Conservation (phyloP, 2,329 filamentous ascomycete species). For the Claviceps sp. region DNA sequence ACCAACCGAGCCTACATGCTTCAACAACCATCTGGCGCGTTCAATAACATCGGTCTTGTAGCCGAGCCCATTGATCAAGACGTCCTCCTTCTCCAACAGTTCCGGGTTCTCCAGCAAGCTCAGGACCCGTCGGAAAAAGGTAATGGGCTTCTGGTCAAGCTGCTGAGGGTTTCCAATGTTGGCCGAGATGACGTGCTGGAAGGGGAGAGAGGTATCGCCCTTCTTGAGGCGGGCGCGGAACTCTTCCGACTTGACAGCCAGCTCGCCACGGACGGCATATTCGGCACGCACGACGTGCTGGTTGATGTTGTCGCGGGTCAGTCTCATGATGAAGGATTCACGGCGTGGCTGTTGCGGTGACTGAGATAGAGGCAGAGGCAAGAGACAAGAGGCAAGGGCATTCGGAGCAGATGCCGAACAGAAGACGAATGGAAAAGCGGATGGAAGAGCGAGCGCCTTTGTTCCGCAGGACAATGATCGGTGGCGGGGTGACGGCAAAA, state of each 20-base stretch:
- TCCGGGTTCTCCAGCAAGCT: slow-evolving; percentile 83
- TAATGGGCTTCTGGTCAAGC: slow-evolving; percentile 97
- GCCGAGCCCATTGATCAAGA: slow-evolving; percentile 60
- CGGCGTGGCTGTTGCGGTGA: slow-evolving; percentile 8
- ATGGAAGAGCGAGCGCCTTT: not conserved
- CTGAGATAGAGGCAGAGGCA: slow-evolving; percentile 7
- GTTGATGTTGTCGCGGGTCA: slow-evolving; percentile 85
- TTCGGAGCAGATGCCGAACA: not conserved
- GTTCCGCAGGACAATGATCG: not conserved
- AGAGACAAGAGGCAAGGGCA: not conserved
- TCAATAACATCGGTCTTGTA: slow-evolving; percentile 86
- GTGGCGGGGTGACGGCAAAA: slow-evolving; percentile 3
- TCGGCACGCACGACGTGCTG: slow-evolving; percentile 73
- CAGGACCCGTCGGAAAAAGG: slow-evolving; percentile 95
- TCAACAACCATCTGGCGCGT: slow-evolving; percentile 67
- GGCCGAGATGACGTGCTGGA: slow-evolving; percentile 82
- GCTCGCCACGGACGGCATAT: slow-evolving; percentile 92
- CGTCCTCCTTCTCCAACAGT: slow-evolving; percentile 69
- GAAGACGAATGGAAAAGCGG: not conserved
- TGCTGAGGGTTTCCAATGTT: slow-evolving; percentile 99
- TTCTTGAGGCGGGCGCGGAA: slow-evolving; percentile 63
- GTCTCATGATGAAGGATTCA: slow-evolving; percentile 26
- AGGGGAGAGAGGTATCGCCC: slow-evolving; percentile 53
- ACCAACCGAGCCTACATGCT: slow-evolving; percentile 78
- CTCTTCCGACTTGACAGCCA: slow-evolving; percentile 85